phyloP scores from a whole-genome alignment of 2,329 filamentous ascomycete species.

The Sarocladiaceae sp. region DNA sequence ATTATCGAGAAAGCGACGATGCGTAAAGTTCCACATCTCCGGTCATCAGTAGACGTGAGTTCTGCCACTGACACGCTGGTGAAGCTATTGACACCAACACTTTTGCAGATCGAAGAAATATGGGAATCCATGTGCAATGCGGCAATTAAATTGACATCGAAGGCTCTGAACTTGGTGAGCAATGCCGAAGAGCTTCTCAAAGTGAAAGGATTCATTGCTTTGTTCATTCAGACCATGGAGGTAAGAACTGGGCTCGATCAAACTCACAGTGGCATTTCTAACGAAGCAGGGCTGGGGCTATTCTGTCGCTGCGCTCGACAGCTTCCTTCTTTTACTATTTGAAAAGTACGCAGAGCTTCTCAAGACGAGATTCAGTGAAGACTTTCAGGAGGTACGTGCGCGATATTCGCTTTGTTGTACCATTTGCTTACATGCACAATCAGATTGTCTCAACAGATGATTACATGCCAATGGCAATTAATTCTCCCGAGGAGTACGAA shows the following conservation, averaged over 20 bases:
- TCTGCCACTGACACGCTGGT: neutral
- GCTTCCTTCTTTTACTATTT: constrained; percentile 83
- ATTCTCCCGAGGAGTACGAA: constrained; percentile 84
- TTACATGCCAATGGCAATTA: constrained; percentile 99
- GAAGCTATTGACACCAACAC: neutral
- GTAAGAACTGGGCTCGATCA: constrained; percentile 39
- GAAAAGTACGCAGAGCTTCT: constrained; percentile 90
- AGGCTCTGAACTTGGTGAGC: constrained; percentile 71
- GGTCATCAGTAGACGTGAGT: constrained; percentile 75
- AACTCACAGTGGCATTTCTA: constrained; percentile 51
- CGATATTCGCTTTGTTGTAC: neutral
- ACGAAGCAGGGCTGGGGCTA: constrained; percentile 93
- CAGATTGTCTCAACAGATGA: constrained; percentile 84
- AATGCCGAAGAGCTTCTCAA: constrained; percentile 90
- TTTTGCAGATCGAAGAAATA: constrained; percentile 79
- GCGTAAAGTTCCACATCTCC: constrained; percentile 76
- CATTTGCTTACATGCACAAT: neutral
- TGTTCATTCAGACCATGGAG: constrained; percentile 99
- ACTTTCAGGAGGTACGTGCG: constrained; percentile 77
- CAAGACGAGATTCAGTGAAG: constrained; percentile 87
- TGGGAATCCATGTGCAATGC: constrained; percentile 98
- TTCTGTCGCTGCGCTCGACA: constrained; percentile 74
- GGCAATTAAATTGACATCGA: constrained; percentile 76
- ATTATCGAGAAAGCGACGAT: constrained; percentile 96
- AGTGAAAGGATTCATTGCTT: constrained; percentile 85